Conservation (phyloP, 441 rosid genomes). For the Populus hybrid region DNA sequence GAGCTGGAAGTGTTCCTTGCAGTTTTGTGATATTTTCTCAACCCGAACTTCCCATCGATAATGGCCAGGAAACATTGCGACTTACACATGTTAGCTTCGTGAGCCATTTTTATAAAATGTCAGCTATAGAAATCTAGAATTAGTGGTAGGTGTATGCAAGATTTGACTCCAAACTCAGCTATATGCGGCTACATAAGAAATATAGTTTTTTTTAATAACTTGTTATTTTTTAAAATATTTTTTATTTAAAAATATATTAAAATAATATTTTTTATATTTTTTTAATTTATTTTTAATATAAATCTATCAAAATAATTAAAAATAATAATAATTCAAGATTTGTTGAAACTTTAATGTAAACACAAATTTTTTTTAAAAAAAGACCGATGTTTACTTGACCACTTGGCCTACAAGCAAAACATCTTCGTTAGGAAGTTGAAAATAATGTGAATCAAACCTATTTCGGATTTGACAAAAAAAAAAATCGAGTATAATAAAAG, state of each 20-base stretch:
- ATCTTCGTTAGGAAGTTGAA: neutral
- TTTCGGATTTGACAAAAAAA: neutral
- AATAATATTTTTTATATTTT: no score
- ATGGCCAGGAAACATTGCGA: neutral
- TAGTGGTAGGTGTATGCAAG: neutral
- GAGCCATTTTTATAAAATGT: neutral
- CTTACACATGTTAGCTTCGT: neutral
- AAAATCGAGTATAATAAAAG: neutral
- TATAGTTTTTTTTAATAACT: no score
- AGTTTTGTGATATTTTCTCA: no score
- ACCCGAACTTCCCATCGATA: no score
- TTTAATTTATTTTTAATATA: no score
- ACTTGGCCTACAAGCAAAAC: neutral
- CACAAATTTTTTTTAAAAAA: no score
- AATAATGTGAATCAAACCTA: neutral
- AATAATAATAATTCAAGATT: no score
- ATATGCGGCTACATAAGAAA: constrained; percentile 13
- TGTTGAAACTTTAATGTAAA: no score
- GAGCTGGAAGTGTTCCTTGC: neutral
- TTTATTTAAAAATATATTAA: no score
- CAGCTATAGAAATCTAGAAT: neutral
- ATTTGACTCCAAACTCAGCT: constrained; percentile 14
- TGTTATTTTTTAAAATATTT: no score
- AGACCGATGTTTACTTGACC: neutral
- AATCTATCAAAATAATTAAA: no score